phyloP scores from a whole-genome alignment of 371 early-diverging fungal genomes.

The Mortierella sp. region DNA sequence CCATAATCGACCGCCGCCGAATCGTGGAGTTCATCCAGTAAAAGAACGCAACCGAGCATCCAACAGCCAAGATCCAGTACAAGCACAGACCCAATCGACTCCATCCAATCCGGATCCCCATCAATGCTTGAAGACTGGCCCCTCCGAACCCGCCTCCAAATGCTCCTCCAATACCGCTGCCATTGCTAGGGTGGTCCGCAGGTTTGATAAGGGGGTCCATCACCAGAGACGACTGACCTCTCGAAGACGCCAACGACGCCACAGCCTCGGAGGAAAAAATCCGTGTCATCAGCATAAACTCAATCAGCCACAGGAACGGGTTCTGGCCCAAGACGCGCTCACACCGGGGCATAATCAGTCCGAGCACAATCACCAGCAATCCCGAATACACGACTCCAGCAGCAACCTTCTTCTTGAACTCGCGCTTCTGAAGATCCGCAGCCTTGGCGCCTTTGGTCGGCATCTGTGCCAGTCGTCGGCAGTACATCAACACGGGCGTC shows the following conservation, averaged over 20 bases:
- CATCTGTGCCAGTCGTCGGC: conserved; percentile 64
- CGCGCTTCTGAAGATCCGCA: conserved; percentile 45
- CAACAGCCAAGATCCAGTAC: conserved; percentile 72
- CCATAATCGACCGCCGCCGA: conserved; percentile 59
- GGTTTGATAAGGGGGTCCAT: background rate
- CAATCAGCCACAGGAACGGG: conserved; percentile 55
- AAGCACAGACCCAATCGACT: conserved; percentile 64
- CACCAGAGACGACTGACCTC: background rate
- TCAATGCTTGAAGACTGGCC: conserved; percentile 27
- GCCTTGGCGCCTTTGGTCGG: conserved; percentile 61
- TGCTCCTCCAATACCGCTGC: background rate
- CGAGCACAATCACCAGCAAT: conserved; percentile 34
- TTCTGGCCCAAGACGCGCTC: conserved; percentile 50
- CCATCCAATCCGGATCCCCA: conserved; percentile 42
- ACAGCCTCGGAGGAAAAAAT: conserved; percentile 24
- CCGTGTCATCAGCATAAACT: conserved; percentile 46
- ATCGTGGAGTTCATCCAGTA: conserved; percentile 62
- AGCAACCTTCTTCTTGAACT: conserved; percentile 53
- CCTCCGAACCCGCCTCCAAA: background rate
- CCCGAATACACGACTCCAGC: conserved; percentile 46
- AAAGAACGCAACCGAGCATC: conserved; percentile 70
- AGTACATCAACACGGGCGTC: conserved; percentile 68
- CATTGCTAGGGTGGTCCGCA: background rate
- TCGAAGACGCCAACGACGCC: conserved; percentile 2
- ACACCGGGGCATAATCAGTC: conserved; percentile 50